Conservation (phyloP, 352 stramenopile genomes). For the Phytopythium boreale region DNA sequence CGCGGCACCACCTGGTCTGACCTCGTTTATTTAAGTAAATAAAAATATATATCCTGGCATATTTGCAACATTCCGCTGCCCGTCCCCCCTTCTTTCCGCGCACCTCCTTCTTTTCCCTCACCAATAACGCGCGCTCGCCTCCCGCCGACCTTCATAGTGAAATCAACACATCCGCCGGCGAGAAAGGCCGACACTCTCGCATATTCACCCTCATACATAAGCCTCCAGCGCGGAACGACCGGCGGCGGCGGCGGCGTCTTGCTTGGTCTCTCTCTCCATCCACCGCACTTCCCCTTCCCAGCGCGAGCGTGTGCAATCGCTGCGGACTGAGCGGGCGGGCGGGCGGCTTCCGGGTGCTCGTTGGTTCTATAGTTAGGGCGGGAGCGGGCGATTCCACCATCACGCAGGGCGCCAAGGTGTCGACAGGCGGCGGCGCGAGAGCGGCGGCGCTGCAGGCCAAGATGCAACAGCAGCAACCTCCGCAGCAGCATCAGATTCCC, state of each 20-base stretch:
- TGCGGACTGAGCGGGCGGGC: neutral
- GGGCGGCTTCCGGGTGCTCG: neutral
- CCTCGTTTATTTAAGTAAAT: neutral
- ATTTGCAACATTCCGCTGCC: conserved; percentile 1
- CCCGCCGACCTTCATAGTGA: neutral
- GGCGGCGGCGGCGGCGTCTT: neutral
- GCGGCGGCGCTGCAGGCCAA: conserved; percentile 8
- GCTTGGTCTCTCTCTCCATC: neutral
- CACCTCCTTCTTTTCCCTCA: conserved; percentile 1
- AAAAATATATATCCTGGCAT: neutral
- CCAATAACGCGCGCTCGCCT: neutral
- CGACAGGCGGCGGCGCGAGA: neutral
- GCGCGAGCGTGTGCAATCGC: neutral
- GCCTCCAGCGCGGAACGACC: neutral
- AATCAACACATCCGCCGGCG: neutral
- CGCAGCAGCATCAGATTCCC: neutral
- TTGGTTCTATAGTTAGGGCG: neutral
- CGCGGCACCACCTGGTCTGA: no score
- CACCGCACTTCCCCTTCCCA: no score
- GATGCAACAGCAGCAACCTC: conserved; percentile 24
- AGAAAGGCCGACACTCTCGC: neutral
- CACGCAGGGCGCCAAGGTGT: neutral
- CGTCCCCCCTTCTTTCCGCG: conserved; percentile 4
- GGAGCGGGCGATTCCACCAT: neutral
- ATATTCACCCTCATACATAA: neutral